Conservation (phyloP, 2,329 filamentous ascomycete species). For the Fusarium verticillioides region DNA sequence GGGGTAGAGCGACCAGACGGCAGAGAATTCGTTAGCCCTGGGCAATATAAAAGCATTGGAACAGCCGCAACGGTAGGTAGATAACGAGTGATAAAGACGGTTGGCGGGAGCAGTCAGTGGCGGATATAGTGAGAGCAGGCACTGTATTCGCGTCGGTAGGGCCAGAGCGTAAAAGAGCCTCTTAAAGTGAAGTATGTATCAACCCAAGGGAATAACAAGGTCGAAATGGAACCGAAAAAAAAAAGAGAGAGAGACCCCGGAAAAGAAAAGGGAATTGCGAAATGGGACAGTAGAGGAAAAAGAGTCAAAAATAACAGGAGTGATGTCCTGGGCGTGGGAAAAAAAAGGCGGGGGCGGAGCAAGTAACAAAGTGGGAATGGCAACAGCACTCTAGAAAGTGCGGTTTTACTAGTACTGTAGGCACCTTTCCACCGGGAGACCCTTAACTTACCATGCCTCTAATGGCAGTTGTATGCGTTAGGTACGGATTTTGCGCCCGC, state of each 20-base stretch:
- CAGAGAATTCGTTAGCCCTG: slow-evolving; percentile 21
- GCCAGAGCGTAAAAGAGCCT: slow-evolving; percentile 5
- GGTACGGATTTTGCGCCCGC: slow-evolving; percentile 23
- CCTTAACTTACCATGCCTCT: slow-evolving; percentile 35
- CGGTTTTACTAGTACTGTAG: slow-evolving; percentile 1
- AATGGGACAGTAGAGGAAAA: slow-evolving; percentile 30
- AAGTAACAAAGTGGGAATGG: slow-evolving; percentile 21
- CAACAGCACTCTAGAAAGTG: slow-evolving; percentile 10
- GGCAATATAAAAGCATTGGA: slow-evolving; percentile 7
- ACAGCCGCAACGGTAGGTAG: neutral
- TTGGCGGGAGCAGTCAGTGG: neutral
- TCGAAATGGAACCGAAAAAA: slow-evolving; percentile 4
- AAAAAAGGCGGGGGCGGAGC: slow-evolving; percentile 46
- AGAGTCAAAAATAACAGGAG: slow-evolving; percentile 37
- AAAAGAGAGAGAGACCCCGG: slow-evolving; percentile 34
- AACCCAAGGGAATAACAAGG: slow-evolving; percentile 37
- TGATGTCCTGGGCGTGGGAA: slow-evolving; percentile 18
- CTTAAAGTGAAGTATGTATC: neutral
- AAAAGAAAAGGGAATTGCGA: slow-evolving; percentile 45
- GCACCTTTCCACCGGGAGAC: slow-evolving; percentile 18
- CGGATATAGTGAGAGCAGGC: slow-evolving; percentile 1
- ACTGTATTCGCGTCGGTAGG: neutral
- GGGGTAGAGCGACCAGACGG: slow-evolving; percentile 18
- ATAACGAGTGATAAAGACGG: neutral
- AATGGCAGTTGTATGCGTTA: slow-evolving; percentile 37